These are phyloP conservation scores for Osmanthus fragrans DNA, from an alignment of 257 asterid species.

Conservation along the genomic window DNA sequence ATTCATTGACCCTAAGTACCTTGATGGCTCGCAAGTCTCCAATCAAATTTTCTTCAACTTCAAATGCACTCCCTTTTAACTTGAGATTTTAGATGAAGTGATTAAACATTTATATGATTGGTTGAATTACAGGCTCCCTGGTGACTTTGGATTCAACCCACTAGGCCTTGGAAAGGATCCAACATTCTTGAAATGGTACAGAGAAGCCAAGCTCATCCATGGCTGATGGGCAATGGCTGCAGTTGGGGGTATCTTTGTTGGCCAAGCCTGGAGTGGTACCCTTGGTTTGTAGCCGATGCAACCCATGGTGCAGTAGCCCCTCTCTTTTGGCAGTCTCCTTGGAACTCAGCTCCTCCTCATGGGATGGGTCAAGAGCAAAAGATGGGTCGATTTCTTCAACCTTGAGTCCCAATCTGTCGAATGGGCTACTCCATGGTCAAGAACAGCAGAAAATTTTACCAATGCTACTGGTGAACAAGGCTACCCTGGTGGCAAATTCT, in stretches of 20 bases:
- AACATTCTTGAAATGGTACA: slow-evolving; percentile 93
- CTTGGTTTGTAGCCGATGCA: slow-evolving; percentile 96
- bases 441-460: slow-evolving; percentile 71
- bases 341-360: slow-evolving; percentile 89
- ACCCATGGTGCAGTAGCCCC: slow-evolving; percentile 96
- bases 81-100: background rate
- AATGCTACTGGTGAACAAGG: slow-evolving; percentile 96
- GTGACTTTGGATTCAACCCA: slow-evolving; percentile 95
- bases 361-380: slow-evolving; percentile 99
- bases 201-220: slow-evolving; percentile 97
- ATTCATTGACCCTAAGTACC: slow-evolving; percentile 91
- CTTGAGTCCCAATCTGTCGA: slow-evolving; percentile 87
- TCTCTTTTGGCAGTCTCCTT: slow-evolving; percentile 89
- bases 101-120: slow-evolving; percentile 3
- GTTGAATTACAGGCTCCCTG: slow-evolving; percentile 64
- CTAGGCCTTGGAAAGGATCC: slow-evolving; percentile 96
- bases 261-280: slow-evolving; percentile 91
- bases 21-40: slow-evolving; percentile 91
- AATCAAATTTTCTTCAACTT: background rate
- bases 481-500: slow-evolving; percentile 92
- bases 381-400: slow-evolving; percentile 96
- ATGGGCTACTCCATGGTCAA: slow-evolving; percentile 99
- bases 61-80: background rate
- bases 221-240: slow-evolving; percentile 98
- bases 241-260: slow-evolving; percentile 85